phyloP scores from a whole-genome alignment of 305 asterid species.

The Caryopteris hybrid region DNA sequence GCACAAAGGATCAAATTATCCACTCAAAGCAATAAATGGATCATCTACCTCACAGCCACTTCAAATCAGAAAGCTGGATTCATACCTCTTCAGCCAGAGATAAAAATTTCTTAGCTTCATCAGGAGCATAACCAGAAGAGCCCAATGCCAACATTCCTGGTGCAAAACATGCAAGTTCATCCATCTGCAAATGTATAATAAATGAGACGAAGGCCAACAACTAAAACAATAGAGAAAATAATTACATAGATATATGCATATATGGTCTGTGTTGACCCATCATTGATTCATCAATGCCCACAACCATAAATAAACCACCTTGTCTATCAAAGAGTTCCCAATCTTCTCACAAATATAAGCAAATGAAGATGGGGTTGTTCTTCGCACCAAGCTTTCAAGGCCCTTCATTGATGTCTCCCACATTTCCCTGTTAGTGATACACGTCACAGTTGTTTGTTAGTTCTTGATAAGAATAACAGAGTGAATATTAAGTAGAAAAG shows the following conservation, averaged over 20 bases:
- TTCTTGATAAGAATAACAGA: slow-evolving; percentile 12
- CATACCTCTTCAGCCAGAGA: slow-evolving; percentile 93
- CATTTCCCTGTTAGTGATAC: slow-evolving; percentile 65
- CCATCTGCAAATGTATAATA: slow-evolving; percentile 63
- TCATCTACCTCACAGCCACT: slow-evolving; percentile 11
- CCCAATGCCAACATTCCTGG: slow-evolving; percentile 99
- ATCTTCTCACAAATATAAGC: slow-evolving; percentile 82
- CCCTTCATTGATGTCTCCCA: slow-evolving; percentile 99
- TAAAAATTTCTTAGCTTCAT: slow-evolving; percentile 65
- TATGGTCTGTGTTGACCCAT: too few relatives aligned
- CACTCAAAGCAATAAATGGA: slow-evolving; percentile 11
- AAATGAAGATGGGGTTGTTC: slow-evolving; percentile 83
- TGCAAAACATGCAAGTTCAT: slow-evolving; percentile 98
- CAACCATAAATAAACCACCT: slow-evolving; percentile 43
- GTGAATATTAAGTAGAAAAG: not conserved
- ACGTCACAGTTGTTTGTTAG: not conserved
- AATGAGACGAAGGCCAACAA: slow-evolving; percentile 19
- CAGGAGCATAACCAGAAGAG: slow-evolving; percentile 77
- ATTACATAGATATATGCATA: not conserved
- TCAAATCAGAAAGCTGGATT: slow-evolving; percentile 6
- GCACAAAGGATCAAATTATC: slow-evolving; percentile 30
- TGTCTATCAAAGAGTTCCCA: slow-evolving; percentile 67
- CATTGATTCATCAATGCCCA: slow-evolving; percentile 1
- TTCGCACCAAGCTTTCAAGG: slow-evolving; percentile 84
- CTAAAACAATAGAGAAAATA: slow-evolving; percentile 3